These are phyloP conservation scores for Solanum appendiculatum DNA, from an alignment of 257 asterid genomes.

Conservation along the genomic window DNA sequence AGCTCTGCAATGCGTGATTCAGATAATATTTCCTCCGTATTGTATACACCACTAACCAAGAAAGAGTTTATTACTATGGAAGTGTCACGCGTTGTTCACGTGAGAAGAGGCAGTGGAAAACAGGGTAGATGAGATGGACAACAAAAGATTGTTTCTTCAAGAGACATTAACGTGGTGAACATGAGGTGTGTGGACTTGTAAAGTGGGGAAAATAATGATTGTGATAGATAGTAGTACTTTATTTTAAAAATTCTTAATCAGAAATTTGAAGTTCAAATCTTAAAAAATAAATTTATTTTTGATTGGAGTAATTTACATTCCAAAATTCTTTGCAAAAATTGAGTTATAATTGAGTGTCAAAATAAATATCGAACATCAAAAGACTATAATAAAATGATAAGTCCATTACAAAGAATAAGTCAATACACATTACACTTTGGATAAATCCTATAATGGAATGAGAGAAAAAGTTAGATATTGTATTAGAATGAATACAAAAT, in stretches of 20 bases:
- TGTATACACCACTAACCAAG: background rate
- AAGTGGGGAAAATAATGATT: background rate
- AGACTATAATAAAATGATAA: too few species aligned
- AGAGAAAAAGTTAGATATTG: background rate
- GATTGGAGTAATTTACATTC: background rate
- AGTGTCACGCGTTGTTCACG: background rate
- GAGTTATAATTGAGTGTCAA: background rate
- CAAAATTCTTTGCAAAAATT: background rate
- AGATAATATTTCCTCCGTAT: too few species aligned
- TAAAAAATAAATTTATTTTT: too few species aligned
- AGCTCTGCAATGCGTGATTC: too few species aligned
- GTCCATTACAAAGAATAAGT: background rate
- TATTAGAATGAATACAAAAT: background rate
- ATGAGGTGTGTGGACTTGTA: background rate
- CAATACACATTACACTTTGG: background rate
- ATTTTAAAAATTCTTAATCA: too few species aligned
- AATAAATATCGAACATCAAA: too few species aligned
- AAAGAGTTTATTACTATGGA: background rate
- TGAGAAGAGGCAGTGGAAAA: background rate
- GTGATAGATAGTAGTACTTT: background rate
- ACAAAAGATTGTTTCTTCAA: background rate
- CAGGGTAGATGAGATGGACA: background rate
- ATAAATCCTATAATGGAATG: background rate
- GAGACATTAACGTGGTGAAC: background rate
- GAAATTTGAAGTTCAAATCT: too few species aligned